Percentiles rank a stretch among this genome's conserved stretches.
Evolutionary conservation across 2,329 filamentous ascomycete genomes (phyloP).

Genomic region (Grosmannia penicillata): DNA sequence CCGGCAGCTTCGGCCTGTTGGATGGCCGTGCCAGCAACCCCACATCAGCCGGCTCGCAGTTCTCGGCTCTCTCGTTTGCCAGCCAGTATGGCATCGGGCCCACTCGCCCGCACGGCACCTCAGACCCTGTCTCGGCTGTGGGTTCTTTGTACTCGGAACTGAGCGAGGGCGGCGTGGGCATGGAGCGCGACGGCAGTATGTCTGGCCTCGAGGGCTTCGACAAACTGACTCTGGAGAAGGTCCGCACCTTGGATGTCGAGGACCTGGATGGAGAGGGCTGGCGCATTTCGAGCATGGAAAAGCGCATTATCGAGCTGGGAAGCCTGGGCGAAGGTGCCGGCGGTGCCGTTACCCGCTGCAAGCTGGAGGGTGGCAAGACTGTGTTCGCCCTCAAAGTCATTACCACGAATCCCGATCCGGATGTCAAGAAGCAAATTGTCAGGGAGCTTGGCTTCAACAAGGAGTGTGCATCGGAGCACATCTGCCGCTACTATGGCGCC

Average conservation of each 20-base stretch:
- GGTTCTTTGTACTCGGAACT: slow-evolving; percentile 72
- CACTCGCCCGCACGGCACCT: slow-evolving; percentile 49
- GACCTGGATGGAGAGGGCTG: slow-evolving; percentile 91
- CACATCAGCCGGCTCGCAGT: slow-evolving; percentile 76
- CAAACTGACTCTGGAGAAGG: slow-evolving; percentile 67
- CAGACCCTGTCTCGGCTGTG: slow-evolving; percentile 79
- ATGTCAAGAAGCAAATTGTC: slow-evolving; percentile 96
- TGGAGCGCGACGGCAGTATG: slow-evolving; percentile 73
- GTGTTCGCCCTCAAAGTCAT: slow-evolving; percentile 97
- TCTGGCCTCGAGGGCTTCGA: slow-evolving; percentile 67
- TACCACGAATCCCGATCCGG: slow-evolving; percentile 92
- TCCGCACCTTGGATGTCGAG: slow-evolving; percentile 75
- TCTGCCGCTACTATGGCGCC: slow-evolving; percentile 93
- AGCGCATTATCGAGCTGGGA: slow-evolving; percentile 75
- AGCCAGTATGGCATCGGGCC: slow-evolving; percentile 55
- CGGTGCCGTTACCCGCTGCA: slow-evolving; percentile 84
- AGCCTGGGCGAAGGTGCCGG: slow-evolving; percentile 89
- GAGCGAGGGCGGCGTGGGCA: slow-evolving; percentile 57
- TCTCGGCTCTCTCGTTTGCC: slow-evolving; percentile 69
- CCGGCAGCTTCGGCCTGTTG: slow-evolving; percentile 66
- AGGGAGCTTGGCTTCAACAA: slow-evolving; percentile 97
- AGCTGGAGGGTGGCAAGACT: slow-evolving; percentile 80
- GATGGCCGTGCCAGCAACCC: slow-evolving; percentile 69
- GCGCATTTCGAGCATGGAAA: slow-evolving; percentile 81
- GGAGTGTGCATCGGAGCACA: slow-evolving; percentile 87